phyloP scores from a whole-genome alignment of 2,329 filamentous ascomycete species.

The Colletotrichum caudatum region DNA sequence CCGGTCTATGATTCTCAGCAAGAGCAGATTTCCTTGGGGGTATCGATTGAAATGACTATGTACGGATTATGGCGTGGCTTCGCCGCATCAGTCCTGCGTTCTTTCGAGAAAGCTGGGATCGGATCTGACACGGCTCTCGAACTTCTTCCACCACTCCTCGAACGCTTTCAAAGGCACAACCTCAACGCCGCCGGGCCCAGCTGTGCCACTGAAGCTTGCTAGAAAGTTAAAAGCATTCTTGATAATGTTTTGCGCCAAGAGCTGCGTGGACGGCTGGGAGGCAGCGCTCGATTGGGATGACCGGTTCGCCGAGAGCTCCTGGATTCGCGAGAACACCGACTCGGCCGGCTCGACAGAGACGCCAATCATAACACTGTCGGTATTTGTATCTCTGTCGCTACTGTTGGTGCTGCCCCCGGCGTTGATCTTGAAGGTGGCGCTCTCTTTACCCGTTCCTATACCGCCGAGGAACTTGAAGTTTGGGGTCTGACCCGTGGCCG shows the following conservation, averaged over 20 bases:
- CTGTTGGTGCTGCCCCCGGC: slow-evolving; percentile 44
- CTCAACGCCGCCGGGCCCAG: slow-evolving; percentile 74
- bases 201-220: slow-evolving; percentile 81
- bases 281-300: slow-evolving; percentile 45
- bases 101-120: slow-evolving; percentile 92
- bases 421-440: slow-evolving; percentile 86
- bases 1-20: not conserved
- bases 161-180: slow-evolving; percentile 95
- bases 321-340: slow-evolving; percentile 77
- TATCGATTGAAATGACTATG: slow-evolving; percentile 12
- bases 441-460: slow-evolving; percentile 90
- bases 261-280: slow-evolving; percentile 72
- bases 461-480: slow-evolving; percentile 89
- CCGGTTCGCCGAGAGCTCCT: slow-evolving; percentile 64
- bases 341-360: slow-evolving; percentile 83
- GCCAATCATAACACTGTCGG: slow-evolving; percentile 76
- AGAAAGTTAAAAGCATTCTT: slow-evolving; percentile 98
- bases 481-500: slow-evolving; percentile 56
- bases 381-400: slow-evolving; percentile 42
- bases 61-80: too few species aligned
- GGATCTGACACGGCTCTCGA: slow-evolving; percentile 85
- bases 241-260: slow-evolving; percentile 93
- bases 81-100: slow-evolving; percentile 47
- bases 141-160: slow-evolving; percentile 98
- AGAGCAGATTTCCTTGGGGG: slow-evolving; percentile 5